Base-by-base conservation (phyloP, 2,329 filamentous ascomycete genomes). In the Onygenales sp. region DNA sequence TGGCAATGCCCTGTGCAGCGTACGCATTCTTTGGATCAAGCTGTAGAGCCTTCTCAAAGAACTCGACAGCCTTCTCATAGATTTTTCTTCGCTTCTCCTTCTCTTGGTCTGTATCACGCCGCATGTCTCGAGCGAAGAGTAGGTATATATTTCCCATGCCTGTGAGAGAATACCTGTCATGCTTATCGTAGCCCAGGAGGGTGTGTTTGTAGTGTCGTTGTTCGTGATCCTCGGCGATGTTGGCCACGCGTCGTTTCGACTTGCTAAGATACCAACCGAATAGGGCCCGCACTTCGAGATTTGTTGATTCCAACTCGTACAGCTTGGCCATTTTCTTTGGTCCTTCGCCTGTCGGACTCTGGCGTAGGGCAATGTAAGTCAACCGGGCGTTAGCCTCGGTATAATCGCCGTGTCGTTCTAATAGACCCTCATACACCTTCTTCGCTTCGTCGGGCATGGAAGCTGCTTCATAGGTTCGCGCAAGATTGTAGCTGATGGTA, bases 71-170 rank as follows among this genome's bases (percentile, higher is more conserved):
- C 60, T 92, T 90, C 66, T 85, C 83, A 66, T 97, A 98, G 57
- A 84, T 86, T 61, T 86, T 87, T 54, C 85, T 87, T 51, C 91
- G 85, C 74, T 94, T 95, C 63, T 95, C 87, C 71, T 88, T 95
- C 56, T 98, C 92, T 55, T 84, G 79, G 7, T 97, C 93, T 0
- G 87, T 87, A 57, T 93, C 88, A 49, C 91, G 84, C 33, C 88
- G 87, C 90, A 97, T 96, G 69, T 98, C 94, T 61, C 93, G 84
- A 8, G 93, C 93, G 57, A 88, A 84, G 60, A 86, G 77, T 42
- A 98, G 79, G 61, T 92, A 86, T n/a, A 98, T 76, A 67, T 98
- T 98, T 42, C 93, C 93, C 92, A 98, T 97, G 11, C 88, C 92
- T 31, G 94, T 91, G 32, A 98, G 77, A 4, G 93, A 89, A 68